A percentile compares a stretch with the other conserved stretches of the same genome.
Conservation (phyloP, 129 eudicot species). For the Rutidosis leptorrhynchoides region DNA sequence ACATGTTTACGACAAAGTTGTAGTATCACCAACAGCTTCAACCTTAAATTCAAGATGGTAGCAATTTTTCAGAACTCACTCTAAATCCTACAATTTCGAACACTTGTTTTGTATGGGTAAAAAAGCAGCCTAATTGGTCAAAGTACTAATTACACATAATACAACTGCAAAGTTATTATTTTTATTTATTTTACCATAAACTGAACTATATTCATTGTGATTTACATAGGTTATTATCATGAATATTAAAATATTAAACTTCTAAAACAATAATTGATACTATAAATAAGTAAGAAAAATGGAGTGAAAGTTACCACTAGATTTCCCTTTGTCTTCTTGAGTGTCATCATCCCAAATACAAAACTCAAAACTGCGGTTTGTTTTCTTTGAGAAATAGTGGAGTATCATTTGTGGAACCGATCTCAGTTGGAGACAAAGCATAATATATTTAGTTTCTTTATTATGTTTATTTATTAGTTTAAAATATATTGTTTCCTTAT, state of each 20-base stretch:
- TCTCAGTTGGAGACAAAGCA: too few relatives aligned
- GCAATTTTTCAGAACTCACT: conserved; percentile 31
- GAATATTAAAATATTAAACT: background rate
- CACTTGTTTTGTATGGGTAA: background rate
- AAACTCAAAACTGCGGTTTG: too few relatives aligned
- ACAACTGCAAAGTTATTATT: background rate
- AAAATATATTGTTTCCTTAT: too few relatives aligned
- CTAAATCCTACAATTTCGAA: background rate
- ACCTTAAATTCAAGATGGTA: conserved; percentile 20
- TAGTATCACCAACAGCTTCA: conserved; percentile 36
- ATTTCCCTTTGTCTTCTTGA: too few relatives aligned
- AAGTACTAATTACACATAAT: background rate
- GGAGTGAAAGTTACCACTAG: background rate
- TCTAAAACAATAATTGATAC: background rate
- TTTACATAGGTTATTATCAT: background rate
- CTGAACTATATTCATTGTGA: background rate
- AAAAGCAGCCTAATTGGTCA: background rate
- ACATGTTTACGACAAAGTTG: too few relatives aligned
- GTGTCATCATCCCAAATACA: too few relatives aligned
- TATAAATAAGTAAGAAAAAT: too few relatives aligned
- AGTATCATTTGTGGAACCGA: too few relatives aligned
- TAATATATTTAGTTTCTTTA: too few relatives aligned
- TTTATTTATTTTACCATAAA: background rate
- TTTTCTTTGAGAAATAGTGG: too few relatives aligned
- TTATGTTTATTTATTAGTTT: too few relatives aligned